Evolutionary conservation across 1,139 yeast species (phyloP).

Genomic region (Geotrichum cucujoidarum): DNA sequence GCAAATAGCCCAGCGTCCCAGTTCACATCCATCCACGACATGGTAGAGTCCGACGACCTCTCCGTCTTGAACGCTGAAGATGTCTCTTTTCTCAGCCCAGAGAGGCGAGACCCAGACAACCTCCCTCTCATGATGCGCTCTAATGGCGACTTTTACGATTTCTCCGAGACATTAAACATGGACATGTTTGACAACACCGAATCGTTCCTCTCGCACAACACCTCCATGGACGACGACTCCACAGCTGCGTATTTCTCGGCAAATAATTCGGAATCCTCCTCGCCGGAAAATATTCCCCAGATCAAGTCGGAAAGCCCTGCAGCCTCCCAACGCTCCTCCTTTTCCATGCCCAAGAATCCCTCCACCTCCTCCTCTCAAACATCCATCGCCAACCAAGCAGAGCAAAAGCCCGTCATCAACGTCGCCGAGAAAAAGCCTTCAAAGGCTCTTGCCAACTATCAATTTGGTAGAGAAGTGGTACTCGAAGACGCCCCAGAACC

Average conservation of each 20-base stretch:
- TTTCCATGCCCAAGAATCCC: slow-evolving; percentile 4
- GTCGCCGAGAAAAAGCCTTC: background rate
- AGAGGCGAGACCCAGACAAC: slow-evolving; percentile 1
- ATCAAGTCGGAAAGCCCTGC: background rate
- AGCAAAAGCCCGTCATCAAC: background rate
- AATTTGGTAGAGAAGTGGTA: slow-evolving; percentile 14
- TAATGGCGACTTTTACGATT: slow-evolving; percentile 2
- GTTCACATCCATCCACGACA: slow-evolving; percentile 13
- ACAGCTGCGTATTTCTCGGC: background rate
- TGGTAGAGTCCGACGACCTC: slow-evolving; percentile 11
- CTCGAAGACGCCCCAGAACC: slow-evolving; percentile 7
- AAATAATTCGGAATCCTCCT: background rate
- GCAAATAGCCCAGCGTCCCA: background rate
- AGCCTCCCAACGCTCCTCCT: slow-evolving; percentile 3
- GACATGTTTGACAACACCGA: slow-evolving; percentile 8
- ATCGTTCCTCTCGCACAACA: background rate
- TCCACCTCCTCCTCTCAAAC: slow-evolving; percentile 10
- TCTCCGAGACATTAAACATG: background rate
- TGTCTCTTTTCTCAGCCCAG: slow-evolving; percentile 6
- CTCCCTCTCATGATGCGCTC: background rate
- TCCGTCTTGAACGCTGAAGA: slow-evolving; percentile 6
- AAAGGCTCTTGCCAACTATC: slow-evolving; percentile 14
- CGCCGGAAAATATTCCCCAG: background rate
- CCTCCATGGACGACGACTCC: background rate
- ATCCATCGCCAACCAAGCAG: slow-evolving; percentile 4